A percentile compares a stretch with the other conserved stretches of the same genome.
phyloP scores from a whole-genome alignment of 805 yeast genomes.

The Starmerella vaccinii region DNA sequence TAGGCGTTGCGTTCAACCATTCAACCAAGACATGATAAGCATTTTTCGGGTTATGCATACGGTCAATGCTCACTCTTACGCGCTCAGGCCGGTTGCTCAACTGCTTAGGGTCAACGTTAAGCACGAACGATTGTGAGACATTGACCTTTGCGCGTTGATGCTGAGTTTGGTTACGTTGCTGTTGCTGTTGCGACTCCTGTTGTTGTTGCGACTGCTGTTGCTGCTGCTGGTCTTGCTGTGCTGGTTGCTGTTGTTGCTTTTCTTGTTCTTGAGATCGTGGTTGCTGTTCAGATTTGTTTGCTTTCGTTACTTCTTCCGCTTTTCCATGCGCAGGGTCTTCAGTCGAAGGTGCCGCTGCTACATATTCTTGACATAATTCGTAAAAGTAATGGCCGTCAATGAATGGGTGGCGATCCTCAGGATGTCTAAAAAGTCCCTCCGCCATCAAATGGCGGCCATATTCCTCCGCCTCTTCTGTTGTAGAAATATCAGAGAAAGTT shows the following conservation, averaged over 20 bases:
- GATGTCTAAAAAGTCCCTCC: slow-evolving; percentile 65
- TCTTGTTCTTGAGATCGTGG: background rate
- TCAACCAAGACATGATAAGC: slow-evolving; percentile 85
- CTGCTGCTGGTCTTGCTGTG: background rate
- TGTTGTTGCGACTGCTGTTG: background rate
- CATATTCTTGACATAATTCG: slow-evolving; percentile 50
- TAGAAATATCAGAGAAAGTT: slow-evolving; percentile 65
- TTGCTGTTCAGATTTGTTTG: background rate
- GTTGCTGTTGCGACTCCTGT: background rate
- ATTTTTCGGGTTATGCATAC: slow-evolving; percentile 87
- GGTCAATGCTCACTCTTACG: slow-evolving; percentile 76
- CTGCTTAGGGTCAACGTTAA: slow-evolving; percentile 52
- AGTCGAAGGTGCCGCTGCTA: slow-evolving; percentile 11
- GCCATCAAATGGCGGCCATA: slow-evolving; percentile 75
- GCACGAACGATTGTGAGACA: slow-evolving; percentile 19
- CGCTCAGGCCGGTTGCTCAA: slow-evolving; percentile 70
- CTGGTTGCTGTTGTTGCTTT: too few species aligned
- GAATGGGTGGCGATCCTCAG: slow-evolving; percentile 70
- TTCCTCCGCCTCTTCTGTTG: slow-evolving; percentile 70
- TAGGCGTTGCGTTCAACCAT: slow-evolving; percentile 87
- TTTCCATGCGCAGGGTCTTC: background rate
- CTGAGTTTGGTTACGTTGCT: background rate
- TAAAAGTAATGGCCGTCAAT: slow-evolving; percentile 91
- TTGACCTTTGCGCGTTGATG: slow-evolving; percentile 11
- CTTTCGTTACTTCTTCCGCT: background rate